Conservation (phyloP, 306 rosid genomes). For the Malus domestica region ASM211411v1 NC_041803.1:54468001-54468500, state of each 20-base stretch:
- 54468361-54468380: constrained; percentile 7
- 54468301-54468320: constrained; percentile 83
- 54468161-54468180: background rate
- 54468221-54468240: constrained; percentile 36
- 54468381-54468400: constrained; percentile 35
- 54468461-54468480: constrained; percentile 67
- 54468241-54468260: constrained; percentile 33
- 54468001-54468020: background rate
- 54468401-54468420: constrained; percentile 70
- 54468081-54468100: background rate
- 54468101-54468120: background rate
- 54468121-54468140: background rate
- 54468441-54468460: constrained; percentile 53
- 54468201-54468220: constrained; percentile 33
- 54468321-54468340: constrained; percentile 39
- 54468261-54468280: constrained; percentile 62
- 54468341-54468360: constrained; percentile 22
- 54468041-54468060: background rate
- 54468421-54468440: constrained; percentile 66
- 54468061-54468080: background rate
- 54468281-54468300: constrained; percentile 85
- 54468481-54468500: constrained; percentile 95
- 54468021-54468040: background rate
- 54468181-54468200: constrained; percentile 29
- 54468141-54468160: background rate